Percentiles rank a stretch among this genome's conserved stretches.
These are phyloP conservation scores for Paspalum notatum DNA, from an alignment of 176 grass and related monocot species.

Conservation along the genomic window DNA sequence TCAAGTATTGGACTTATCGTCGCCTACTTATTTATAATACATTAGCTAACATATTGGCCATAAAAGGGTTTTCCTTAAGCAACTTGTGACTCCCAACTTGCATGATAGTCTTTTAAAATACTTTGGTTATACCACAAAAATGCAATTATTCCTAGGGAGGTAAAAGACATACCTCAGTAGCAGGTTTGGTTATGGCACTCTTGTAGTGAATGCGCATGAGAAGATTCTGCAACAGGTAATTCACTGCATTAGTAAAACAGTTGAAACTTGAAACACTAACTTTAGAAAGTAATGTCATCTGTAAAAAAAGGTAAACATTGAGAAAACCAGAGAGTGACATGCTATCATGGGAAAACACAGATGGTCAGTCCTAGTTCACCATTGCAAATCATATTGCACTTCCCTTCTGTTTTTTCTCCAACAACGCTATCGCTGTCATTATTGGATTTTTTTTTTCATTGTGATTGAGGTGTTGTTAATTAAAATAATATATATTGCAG, in stretches of 20 bases:
- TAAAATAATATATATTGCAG: constrained; percentile 25
- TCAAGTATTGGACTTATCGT: too few relatives aligned
- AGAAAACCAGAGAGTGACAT: background rate
- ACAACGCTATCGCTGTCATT: background rate
- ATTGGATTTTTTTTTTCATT: constrained; percentile 1
- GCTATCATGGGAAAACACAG: background rate
- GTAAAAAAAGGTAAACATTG: background rate
- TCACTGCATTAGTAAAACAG: background rate
- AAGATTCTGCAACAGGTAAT: background rate
- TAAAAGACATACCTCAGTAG: background rate
- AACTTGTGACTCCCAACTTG: too few relatives aligned
- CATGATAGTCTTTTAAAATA: too few relatives aligned
- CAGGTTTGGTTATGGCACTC: background rate
- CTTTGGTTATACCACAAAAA: too few relatives aligned
- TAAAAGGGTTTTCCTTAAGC: too few relatives aligned
- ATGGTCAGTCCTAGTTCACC: background rate
- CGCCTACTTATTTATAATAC: too few relatives aligned
- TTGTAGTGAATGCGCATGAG: background rate
- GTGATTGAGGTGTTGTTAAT: background rate
- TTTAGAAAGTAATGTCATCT: background rate
- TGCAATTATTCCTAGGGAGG: background rate
- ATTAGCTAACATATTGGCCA: too few relatives aligned
- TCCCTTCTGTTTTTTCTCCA: background rate
- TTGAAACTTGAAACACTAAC: background rate
- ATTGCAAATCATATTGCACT: background rate